Evolutionary conservation across 2,329 filamentous ascomycete species (phyloP).

Genomic region (Apiospora hydei): DNA sequence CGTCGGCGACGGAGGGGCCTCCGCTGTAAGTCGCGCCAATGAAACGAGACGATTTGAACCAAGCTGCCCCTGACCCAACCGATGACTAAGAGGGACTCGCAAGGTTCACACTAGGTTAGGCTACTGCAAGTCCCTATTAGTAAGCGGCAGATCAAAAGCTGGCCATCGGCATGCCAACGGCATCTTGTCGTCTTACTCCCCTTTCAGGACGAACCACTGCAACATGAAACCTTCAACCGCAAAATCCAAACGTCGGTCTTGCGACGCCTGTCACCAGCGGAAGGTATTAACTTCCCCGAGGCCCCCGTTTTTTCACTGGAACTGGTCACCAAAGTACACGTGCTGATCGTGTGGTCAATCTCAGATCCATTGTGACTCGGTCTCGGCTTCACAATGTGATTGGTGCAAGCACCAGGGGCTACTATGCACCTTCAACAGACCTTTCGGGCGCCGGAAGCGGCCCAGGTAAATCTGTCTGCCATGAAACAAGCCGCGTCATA

Average conservation of each 20-base stretch:
- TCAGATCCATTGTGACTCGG: background rate
- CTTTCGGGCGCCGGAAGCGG: background rate
- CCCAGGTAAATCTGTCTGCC: background rate
- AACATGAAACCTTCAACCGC: background rate
- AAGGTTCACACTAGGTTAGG: background rate
- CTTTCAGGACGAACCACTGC: background rate
- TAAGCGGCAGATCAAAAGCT: background rate
- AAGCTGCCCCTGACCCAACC: background rate
- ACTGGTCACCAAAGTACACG: no score
- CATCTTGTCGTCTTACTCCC: background rate
- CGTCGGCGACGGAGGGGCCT: no score
- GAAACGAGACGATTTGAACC: background rate
- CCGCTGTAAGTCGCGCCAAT: no score
- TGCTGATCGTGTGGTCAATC: background rate
- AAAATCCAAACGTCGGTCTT: background rate
- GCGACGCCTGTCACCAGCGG: background rate
- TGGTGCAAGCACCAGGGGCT: background rate
- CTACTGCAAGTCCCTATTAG: background rate
- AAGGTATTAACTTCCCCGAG: background rate
- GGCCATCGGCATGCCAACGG: background rate
- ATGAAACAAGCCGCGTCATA: background rate
- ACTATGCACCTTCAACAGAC: background rate
- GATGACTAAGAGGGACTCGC: background rate
- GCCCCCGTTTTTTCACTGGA: no score
- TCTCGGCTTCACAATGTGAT: background rate